phyloP scores from a whole-genome alignment of 441 rosid species.

The Euphorbia corollata region DNA sequence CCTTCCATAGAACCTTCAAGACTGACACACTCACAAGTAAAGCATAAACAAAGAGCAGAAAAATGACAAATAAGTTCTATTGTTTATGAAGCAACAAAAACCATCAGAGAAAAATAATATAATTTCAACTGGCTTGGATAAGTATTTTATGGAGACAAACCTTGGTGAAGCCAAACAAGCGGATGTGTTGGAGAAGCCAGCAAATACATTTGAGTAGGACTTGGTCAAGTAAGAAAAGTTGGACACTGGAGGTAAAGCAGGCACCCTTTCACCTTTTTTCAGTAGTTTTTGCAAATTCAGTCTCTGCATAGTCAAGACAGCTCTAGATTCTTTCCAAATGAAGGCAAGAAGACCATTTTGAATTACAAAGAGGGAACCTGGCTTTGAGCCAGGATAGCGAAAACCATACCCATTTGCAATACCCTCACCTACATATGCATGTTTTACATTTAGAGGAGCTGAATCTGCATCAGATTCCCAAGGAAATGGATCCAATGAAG shows the following conservation, averaged over 20 bases:
- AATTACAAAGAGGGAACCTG: conserved; percentile 60
- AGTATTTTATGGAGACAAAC: conserved; percentile 21
- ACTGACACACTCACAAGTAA: background rate
- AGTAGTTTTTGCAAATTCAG: conserved; percentile 59
- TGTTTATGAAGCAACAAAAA: background rate
- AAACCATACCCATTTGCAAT: conserved; percentile 85
- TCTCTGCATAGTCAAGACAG: conserved; percentile 69
- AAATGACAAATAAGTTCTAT: background rate
- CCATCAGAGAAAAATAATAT: background rate
- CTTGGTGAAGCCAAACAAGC: conserved; percentile 42
- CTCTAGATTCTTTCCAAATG: conserved; percentile 74
- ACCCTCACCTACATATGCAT: conserved; percentile 60
- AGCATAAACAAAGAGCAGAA: background rate
- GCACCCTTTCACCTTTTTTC: conserved; percentile 65
- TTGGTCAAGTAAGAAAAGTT: conserved; percentile 78
- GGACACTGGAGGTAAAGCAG: conserved; percentile 53
- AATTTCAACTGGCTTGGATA: background rate
- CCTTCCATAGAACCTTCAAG: background rate
- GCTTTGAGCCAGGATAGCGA: conserved; percentile 80
- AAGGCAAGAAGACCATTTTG: conserved; percentile 63
- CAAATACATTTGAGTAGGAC: conserved; percentile 76
- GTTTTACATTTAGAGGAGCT: conserved; percentile 32
- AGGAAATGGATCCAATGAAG: conserved; percentile 58
- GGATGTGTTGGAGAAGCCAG: conserved; percentile 43
- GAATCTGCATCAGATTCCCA: conserved; percentile 53